A percentile compares a stretch with the other conserved stretches of the same genome.
These are phyloP conservation scores for Suillus brevipes DNA, from an alignment of 768 basidiomycete species.

Conservation along the genomic window DNA sequence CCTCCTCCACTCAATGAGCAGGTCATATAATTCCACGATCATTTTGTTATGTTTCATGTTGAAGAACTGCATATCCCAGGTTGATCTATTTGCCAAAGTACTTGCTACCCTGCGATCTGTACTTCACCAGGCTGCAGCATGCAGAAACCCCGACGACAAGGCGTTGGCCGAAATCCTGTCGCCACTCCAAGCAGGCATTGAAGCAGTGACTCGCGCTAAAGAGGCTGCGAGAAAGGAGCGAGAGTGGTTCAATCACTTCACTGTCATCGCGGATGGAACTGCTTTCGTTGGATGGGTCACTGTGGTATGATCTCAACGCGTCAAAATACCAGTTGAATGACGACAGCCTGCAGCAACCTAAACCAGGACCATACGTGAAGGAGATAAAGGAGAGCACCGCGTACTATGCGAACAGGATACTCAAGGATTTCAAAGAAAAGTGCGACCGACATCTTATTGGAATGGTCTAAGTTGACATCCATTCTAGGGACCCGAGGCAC, in stretches of 20 bases:
- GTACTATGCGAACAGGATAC: constrained; percentile 88
- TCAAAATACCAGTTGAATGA: not conserved
- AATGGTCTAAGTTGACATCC: constrained; percentile 10
- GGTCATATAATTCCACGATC: constrained; percentile 44
- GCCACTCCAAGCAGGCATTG: constrained; percentile 71
- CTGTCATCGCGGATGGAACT: constrained; percentile 78
- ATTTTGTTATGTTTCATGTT: constrained; percentile 7
- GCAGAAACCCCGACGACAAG: constrained; percentile 76
- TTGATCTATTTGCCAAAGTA: constrained; percentile 62
- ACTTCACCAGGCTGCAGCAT: constrained; percentile 64
- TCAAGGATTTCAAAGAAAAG: constrained; percentile 94
- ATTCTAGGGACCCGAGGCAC: constrained; percentile 78
- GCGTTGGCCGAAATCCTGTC: constrained; percentile 56
- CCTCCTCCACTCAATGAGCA: constrained; percentile 72
- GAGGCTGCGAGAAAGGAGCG: constrained; percentile 78
- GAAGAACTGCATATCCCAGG: constrained; percentile 43
- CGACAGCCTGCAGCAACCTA: constrained; percentile 49
- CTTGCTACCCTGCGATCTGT: constrained; percentile 69
- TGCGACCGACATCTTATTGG: constrained; percentile 38
- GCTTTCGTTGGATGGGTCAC: constrained; percentile 87
- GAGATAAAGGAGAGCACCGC: constrained; percentile 84
- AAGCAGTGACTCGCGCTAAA: constrained; percentile 76
- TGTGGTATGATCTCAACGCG: constrained; percentile 50
- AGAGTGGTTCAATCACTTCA: constrained; percentile 82
- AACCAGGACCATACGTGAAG: constrained; percentile 76